These are phyloP conservation scores for Magnaporthales sp. DNA, from an alignment of 2,329 filamentous ascomycete genomes.

Conservation along the genomic window DNA sequence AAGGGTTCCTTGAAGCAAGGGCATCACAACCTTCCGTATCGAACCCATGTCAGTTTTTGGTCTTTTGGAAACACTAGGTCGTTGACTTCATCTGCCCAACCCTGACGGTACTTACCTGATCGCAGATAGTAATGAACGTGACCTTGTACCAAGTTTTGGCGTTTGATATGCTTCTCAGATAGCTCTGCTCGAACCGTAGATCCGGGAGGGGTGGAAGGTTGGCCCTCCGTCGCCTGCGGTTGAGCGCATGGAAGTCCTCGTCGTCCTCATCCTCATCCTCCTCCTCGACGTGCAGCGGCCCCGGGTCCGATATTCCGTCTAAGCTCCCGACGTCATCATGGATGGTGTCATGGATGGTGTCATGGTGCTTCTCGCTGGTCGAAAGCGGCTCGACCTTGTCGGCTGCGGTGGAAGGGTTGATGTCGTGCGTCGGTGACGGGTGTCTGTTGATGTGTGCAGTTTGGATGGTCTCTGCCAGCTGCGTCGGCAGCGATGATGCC, in stretches of 20 bases:
- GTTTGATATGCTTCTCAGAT: slow-evolving; percentile 76
- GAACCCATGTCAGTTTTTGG: not conserved
- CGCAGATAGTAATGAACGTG: slow-evolving; percentile 73
- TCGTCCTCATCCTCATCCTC: slow-evolving; percentile 49
- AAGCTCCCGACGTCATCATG: slow-evolving; percentile 33
- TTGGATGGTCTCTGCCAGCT: slow-evolving; percentile 74
- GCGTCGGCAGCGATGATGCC: slow-evolving; percentile 47
- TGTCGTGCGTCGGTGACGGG: slow-evolving; percentile 65
- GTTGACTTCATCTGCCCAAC: not conserved
- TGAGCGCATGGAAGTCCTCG: slow-evolving; percentile 58
- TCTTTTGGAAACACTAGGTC: not conserved
- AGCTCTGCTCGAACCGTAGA: slow-evolving; percentile 95
- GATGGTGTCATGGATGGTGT: too few relatives aligned
- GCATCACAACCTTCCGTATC: slow-evolving; percentile 62
- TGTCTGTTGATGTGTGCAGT: slow-evolving; percentile 66
- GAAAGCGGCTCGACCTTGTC: slow-evolving; percentile 54
- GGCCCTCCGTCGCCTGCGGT: slow-evolving; percentile 29
- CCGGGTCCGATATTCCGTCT: not conserved
- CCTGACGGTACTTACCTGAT: slow-evolving; percentile 56
- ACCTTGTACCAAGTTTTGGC: slow-evolving; percentile 76
- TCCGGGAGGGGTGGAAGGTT: slow-evolving; percentile 65
- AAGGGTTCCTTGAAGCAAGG: slow-evolving; percentile 77
- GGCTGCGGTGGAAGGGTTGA: slow-evolving; percentile 71
- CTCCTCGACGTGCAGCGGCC: slow-evolving; percentile 45
- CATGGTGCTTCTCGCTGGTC: slow-evolving; percentile 23